Base-by-base conservation (phyloP, 2,329 filamentous ascomycete species). In the Pezicula rhizophila region DNA sequence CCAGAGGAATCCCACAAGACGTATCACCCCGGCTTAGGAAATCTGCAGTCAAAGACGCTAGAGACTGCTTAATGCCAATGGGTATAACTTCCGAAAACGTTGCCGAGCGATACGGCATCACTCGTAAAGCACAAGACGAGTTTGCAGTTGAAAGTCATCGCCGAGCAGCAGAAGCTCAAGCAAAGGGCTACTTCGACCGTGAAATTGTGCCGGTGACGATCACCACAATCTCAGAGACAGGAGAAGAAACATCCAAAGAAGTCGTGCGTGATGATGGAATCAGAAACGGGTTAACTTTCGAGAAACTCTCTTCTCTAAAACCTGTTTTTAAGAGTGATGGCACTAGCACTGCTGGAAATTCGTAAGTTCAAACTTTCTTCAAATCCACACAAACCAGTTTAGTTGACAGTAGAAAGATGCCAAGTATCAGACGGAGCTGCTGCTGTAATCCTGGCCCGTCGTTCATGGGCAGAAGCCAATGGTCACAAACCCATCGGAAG, bases 31-130 rank as follows among this genome's bases (percentile, higher is more conserved):
- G 75, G 45, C 61, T 85, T 55, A 77, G 71, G 57, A 71, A 79
- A 8, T 75, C 71, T 5, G 64, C 66, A 0, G 71, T 74, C 2
- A 72, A 82, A 59, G 77, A 84, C 49, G 77, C 80, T 4, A 67
- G 70, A 26, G 82, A 85, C 57, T 85, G 82, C 58, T 80, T 86
- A 56, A 84, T 85, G 81, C 76, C 74, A 47, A 86, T 86, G 82
- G 82, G 82, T 0, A 67, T 84, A 40, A 86, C 82, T 34, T 77
- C 76, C 2, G 82, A 86, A 66, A 85, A 85, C 54, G 82, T 86
- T 1, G 80, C 82, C 1, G 70, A 75, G 52, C 69, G 81, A 42
- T 85, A 85, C 57, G 75, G 76, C 0, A 72, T 86, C 40, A 71
- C 65, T 5, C 67, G 82, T 14, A 67, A 69, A 10, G 81, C 83